Percentiles rank a stretch among this genome's conserved stretches.
Conservation (phyloP, 148 eudicot genomes). For the Fallopia convolvulus region DNA sequence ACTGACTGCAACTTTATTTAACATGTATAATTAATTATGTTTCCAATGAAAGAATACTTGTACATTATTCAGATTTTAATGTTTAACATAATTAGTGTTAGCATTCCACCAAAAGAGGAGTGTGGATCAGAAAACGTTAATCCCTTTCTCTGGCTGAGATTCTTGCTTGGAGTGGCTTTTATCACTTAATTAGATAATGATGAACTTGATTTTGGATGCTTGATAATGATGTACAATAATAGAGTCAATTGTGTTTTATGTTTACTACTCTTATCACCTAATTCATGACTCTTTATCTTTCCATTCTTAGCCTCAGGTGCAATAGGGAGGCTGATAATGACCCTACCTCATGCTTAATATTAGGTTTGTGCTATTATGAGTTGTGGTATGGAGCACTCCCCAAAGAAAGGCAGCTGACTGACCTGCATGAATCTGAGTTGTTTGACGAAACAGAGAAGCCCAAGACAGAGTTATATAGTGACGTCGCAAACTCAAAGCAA, state of each 20-base stretch:
- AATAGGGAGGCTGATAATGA: conserved; percentile 40
- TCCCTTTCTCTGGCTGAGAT: too few species aligned
- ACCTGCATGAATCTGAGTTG: conserved; percentile 23
- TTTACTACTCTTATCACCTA: too few species aligned
- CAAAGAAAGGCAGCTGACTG: conserved; percentile 31
- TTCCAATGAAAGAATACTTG: background rate
- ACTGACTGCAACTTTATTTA: background rate
- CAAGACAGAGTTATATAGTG: conserved; percentile 14
- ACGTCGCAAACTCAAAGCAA: conserved; percentile 19
- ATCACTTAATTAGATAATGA: background rate
- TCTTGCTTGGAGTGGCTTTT: too few species aligned
- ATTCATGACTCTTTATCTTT: background rate
- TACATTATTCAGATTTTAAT: too few species aligned
- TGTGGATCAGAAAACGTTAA: too few species aligned
- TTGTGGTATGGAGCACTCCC: conserved; percentile 54
- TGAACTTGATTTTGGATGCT: background rate
- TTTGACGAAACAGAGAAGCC: conserved; percentile 33
- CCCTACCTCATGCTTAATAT: conserved; percentile 55
- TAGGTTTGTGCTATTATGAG: conserved; percentile 57
- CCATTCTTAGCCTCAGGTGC: conserved; percentile 39
- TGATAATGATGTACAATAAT: too few species aligned
- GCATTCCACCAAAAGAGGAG: too few species aligned
- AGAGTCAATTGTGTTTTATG: too few species aligned
- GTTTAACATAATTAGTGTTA: background rate
- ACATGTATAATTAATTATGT: background rate